Evolutionary conservation across 1,284 basidiomycete species (phyloP), one percentile per base, ranked within the genome.

Genomic region (Apiotrichum montevideense): DNA sequence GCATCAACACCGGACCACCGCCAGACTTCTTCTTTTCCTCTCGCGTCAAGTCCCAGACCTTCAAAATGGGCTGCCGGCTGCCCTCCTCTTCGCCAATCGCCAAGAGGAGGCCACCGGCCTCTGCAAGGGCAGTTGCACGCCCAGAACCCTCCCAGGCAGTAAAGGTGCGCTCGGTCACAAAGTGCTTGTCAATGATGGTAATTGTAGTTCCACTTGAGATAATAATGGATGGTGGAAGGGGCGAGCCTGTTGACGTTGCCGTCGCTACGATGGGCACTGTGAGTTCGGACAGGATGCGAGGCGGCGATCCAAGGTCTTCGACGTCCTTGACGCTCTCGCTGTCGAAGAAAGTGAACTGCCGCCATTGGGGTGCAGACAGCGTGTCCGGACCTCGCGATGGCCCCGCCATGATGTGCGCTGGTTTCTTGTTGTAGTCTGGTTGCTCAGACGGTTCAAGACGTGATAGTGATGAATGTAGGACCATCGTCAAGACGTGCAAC

Each of bases 71-170:
- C 47, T 85, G 82, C n/a, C 84, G 80, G 11, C 84, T 80, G 1
- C 80, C 74, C 54, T 87, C 85, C 73, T 94, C 90, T 77, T 94
- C 91, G 34, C 92, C 93, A 32, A 96, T 80, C 1, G 88, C 90
- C 8, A 96, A 80, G 15, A 96, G 78, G 46, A 91, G 79, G 0
- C 88, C 87, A 57, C 84, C 85, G 46, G 83, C 81, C 75, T 92
- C 89, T 0, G 82, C 81, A 82, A 93, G 47, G 1, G 64, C 64
- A 8, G 62, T 66, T 2, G 66, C 64, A 7, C 71, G 56, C 0
- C 72, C 69, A 42, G 67, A 87, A 14, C 80, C 80, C 7, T 83
- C 81, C 78, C 92, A 89, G 9, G 86, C 89, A 51, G 86, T 75
- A 85, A 90, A 94, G 46, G 84, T 85, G 51, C 79, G 80, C n/a